Conservation (phyloP, 163 green algal species). For the Prototheca cutis region DNA sequence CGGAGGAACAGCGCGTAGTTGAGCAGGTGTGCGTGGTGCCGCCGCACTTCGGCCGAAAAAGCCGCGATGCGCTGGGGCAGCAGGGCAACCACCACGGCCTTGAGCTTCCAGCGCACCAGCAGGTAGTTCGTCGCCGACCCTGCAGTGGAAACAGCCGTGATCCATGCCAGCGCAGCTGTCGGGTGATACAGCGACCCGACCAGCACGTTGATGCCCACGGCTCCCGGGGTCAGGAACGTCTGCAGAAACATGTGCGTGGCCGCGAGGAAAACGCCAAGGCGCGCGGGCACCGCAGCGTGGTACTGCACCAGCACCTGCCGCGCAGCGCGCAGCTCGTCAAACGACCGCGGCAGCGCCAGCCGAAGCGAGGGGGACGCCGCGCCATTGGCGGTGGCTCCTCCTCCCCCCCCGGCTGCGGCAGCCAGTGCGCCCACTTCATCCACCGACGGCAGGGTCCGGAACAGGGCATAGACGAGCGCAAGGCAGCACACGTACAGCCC, state of each 20-base stretch:
- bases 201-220: constrained; percentile 27
- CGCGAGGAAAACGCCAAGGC: constrained; percentile 16
- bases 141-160: neutral
- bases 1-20: constrained; percentile 56
- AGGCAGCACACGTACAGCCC: constrained; percentile 18
- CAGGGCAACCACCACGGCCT: constrained; percentile 20
- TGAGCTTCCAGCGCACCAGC: constrained; percentile 18
- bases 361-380: too few relatives aligned
- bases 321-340: constrained; percentile 26
- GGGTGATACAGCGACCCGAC: constrained; percentile 26
- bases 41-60: constrained; percentile 23
- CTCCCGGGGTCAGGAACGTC: constrained; percentile 31
- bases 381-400: neutral
- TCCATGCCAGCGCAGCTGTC: neutral
- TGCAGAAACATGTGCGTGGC: constrained; percentile 30
- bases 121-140: constrained; percentile 22
- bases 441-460: constrained; percentile 13
- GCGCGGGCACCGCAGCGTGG: constrained; percentile 10
- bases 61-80: constrained; percentile 16
- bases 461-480: constrained; percentile 11
- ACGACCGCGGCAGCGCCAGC: constrained; percentile 20
- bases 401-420: neutral
- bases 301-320: constrained; percentile 25
- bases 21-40: constrained; percentile 37
- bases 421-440: constrained; percentile 4